Percentiles rank a stretch among this genome's conserved stretches.
Evolutionary conservation across 352 stramenopile genomes (phyloP).

Genomic region (Peronospora belbahrii): DNA sequence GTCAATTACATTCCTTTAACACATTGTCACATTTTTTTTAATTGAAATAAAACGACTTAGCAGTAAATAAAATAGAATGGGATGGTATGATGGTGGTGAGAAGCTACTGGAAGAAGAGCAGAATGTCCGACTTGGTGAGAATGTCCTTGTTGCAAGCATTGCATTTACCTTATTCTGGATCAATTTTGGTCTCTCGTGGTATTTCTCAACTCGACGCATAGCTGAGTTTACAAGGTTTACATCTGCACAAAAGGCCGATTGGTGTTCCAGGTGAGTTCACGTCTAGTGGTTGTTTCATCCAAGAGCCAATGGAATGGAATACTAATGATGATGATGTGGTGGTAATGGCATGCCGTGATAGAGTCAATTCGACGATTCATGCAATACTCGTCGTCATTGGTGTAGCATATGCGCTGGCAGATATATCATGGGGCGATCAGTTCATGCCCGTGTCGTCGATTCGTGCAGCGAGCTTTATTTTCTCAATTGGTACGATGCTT

Average conservation of each 20-base stretch:
- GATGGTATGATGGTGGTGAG: conserved; percentile 27
- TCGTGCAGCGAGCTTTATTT: conserved; percentile 66
- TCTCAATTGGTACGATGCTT: conserved; percentile 80
- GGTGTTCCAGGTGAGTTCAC: conserved; percentile 59
- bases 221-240: conserved; percentile 59
- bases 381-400: conserved; percentile 54
- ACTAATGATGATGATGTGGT: not conserved
- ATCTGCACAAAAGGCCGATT: conserved; percentile 64
- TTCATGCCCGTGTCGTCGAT: conserved; percentile 74
- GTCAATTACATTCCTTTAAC: conserved; percentile 1
- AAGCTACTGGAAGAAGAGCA: conserved; percentile 53
- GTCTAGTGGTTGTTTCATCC: not conserved
- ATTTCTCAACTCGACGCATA: conserved; percentile 42
- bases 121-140: conserved; percentile 52
- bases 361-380: conserved; percentile 78
- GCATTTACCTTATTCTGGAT: conserved; percentile 66
- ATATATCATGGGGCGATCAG: conserved; percentile 51
- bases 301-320: not conserved
- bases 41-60: too few relatives aligned
- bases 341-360: conserved; percentile 19
- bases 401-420: conserved; percentile 51
- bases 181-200: conserved; percentile 57
- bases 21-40: too few relatives aligned
- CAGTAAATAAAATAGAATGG: conserved; percentile 12
- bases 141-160: conserved; percentile 44